Conservation (phyloP, 805 yeast genomes). For the Lipomyces sp. region DNA sequence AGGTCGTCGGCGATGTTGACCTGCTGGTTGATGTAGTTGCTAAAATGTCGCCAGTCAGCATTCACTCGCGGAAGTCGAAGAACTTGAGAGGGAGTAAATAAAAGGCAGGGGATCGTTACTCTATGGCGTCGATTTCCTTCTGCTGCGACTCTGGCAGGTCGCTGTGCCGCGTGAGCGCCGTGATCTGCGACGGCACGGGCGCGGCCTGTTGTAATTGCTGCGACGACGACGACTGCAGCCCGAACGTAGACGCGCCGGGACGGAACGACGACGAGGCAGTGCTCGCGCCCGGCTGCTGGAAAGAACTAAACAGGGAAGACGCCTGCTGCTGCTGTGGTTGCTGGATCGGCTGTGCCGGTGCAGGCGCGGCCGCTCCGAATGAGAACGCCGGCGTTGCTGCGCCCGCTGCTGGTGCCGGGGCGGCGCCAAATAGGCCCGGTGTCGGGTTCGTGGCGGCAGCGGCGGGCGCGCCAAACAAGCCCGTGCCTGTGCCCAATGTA, state of each 20-base stretch:
- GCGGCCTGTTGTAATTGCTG: neutral
- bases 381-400: neutral
- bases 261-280: too few species aligned
- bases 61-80: too few species aligned
- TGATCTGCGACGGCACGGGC: constrained; percentile 35
- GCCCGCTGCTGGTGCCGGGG: neutral
- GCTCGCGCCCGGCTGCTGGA: too few species aligned
- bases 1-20: constrained; percentile 52
- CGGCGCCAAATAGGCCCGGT: too few species aligned
- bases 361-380: constrained; percentile 4
- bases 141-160: constrained; percentile 56
- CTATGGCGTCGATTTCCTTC: constrained; percentile 53
- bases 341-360: constrained; percentile 2
- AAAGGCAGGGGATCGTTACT: constrained; percentile 28
- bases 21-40: constrained; percentile 51
- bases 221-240: too few species aligned
- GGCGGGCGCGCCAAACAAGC: constrained; percentile 1
- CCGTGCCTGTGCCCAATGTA: too few species aligned
- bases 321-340: constrained; percentile 3
- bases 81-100: too few species aligned
- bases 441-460: too few species aligned
- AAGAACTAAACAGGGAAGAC: too few species aligned
- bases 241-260: neutral
- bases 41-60: neutral
- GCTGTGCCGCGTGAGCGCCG: constrained; percentile 57